phyloP scores from a whole-genome alignment of 441 rosid genomes.

The Adansonia grandidieri region DNA sequence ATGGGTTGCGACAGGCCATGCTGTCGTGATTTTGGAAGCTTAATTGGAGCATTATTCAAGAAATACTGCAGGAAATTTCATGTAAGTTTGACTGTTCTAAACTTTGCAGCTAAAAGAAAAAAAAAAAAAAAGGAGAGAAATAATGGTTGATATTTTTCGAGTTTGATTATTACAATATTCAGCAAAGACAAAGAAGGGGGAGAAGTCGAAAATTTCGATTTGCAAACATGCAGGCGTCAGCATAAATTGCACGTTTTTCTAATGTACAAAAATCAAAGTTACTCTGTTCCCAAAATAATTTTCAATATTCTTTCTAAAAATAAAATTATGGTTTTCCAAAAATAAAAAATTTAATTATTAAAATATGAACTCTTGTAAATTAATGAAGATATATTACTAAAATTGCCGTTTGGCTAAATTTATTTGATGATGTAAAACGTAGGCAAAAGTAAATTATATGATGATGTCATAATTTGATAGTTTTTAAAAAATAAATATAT shows the following conservation, averaged over 20 bases:
- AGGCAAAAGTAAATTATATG: too few relatives aligned
- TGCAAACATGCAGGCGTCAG: background rate
- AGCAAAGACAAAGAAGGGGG: background rate
- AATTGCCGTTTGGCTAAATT: too few relatives aligned
- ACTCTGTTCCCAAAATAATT: background rate
- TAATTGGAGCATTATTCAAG: background rate
- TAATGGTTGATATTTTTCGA: background rate
- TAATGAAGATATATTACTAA: too few relatives aligned
- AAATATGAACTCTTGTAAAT: too few relatives aligned
- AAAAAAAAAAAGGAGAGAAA: background rate
- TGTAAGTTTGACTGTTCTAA: background rate
- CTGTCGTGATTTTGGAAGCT: too few relatives aligned
- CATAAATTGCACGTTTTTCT: background rate
- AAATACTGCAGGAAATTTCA: slow-evolving; percentile 8
- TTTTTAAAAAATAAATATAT: too few relatives aligned
- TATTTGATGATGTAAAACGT: too few relatives aligned
- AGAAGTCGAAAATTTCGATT: background rate
- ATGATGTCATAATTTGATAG: too few relatives aligned
- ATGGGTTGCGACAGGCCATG: background rate
- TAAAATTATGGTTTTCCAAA: background rate
- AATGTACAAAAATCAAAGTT: background rate
- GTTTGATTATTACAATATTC: background rate
- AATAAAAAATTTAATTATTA: too few relatives aligned
- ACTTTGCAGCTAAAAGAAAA: background rate
- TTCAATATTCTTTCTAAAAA: background rate